Evolutionary conservation across 2,329 filamentous ascomycete genomes (phyloP), one percentile per base, ranked within the genome.

Genomic region (Colletotrichum musae): DNA sequence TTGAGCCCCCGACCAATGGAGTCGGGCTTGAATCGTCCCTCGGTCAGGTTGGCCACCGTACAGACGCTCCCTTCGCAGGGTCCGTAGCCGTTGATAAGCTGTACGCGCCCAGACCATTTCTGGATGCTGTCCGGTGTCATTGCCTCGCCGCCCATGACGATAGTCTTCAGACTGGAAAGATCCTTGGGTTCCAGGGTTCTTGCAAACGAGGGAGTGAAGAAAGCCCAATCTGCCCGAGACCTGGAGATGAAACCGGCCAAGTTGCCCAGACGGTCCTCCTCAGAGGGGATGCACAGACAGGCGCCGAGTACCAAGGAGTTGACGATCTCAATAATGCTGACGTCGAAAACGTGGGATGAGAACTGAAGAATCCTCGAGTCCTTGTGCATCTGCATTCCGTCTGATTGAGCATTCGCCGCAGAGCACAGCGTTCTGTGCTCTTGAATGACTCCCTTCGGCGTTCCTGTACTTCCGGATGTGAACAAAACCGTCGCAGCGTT

Each of bases 381-480:
- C 26, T 36, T 18, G 15, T 10, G 41, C 62, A 69, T 65, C 6
- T 57, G 41, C 63, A 69, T 59, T 12, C 48, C 51, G 5, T 6
- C 36, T 3, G 62, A 48, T 7, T 65, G 61, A 15, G 66, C 62
- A 50, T n/a, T 43, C 3, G 58, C 70, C 15, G 75, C 74, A 1
- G 76, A 75, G 56, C 72, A 72, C 26, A 77, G 69, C 1, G 73
- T 68, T 32, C 45, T 61, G 59, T 79, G 78, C 60, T 75, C 72
- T 51, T 78, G 72, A 32, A 86, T 79, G 16, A 86, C 84, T 28
- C 86, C 86, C 75, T 88, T 88, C 1, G 89, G 86, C 36, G 77
- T 76, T 10, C 86, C 86, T 0, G 86, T 88, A 39, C 84, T 87
- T 7, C 86, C 86, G 7, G 85, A 87, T 18, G 86, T 87, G 73